Evolutionary conservation across 129 eudicot species (phyloP).

Genomic region (Pittosporum tobira): DNA sequence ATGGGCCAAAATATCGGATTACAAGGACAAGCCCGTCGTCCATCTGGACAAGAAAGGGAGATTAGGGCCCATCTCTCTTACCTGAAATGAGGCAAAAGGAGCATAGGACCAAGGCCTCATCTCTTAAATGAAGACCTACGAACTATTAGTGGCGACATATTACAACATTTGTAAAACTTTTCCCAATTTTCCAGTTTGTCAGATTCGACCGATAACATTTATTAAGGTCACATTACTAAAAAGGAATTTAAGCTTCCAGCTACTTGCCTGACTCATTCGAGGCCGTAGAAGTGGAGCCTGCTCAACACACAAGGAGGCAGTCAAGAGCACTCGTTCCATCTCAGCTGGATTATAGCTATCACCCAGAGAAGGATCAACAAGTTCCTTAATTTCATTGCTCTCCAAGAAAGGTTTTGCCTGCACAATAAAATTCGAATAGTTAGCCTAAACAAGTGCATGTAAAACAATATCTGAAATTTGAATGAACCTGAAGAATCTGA

Average conservation of each 20-base stretch:
- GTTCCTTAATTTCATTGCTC: slow-evolving; percentile 24
- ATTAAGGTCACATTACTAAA: neutral
- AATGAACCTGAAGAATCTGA: neutral
- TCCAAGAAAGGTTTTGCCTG: slow-evolving; percentile 76
- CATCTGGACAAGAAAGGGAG: too few species aligned
- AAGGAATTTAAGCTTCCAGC: neutral
- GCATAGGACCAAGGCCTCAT: too few species aligned
- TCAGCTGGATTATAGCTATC: slow-evolving; percentile 39
- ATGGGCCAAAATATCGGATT: too few species aligned
- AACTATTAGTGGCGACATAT: neutral
- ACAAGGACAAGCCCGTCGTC: too few species aligned
- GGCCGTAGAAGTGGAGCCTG: slow-evolving; percentile 54
- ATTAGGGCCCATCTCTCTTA: too few species aligned
- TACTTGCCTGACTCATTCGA: slow-evolving; percentile 68
- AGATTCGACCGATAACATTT: neutral
- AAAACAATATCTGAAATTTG: neutral
- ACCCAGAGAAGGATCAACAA: slow-evolving; percentile 59
- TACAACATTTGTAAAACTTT: neutral
- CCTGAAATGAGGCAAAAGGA: too few species aligned
- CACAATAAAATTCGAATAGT: slow-evolving; percentile 4
- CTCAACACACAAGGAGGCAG: slow-evolving; percentile 54
- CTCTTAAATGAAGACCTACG: too few species aligned
- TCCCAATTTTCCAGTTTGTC: neutral
- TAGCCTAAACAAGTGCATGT: neutral
- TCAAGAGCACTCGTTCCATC: slow-evolving; percentile 52